Evolutionary conservation across 2,329 filamentous ascomycete genomes (phyloP), one percentile per base, ranked within the genome.

Genomic region (Apiospora kogelbergensis): DNA sequence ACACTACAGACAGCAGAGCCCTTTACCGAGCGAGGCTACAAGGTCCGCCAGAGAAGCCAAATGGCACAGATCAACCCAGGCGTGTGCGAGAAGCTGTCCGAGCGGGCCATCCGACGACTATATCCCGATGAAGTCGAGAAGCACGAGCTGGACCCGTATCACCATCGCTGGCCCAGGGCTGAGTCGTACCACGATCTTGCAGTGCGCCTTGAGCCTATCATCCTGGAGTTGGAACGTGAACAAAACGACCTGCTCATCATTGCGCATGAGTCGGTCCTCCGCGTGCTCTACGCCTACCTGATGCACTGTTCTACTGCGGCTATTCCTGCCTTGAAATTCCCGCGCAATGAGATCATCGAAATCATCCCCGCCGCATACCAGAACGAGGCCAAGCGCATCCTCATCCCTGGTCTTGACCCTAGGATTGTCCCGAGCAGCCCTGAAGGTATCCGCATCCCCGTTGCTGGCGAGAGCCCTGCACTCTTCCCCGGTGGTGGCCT

Each of bases 141-240:
- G 82, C 96, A 99, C 80, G 93, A 97, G 73, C 84, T 92, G 66
- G 96, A 99, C 79, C 96, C 96, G 0, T 99, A 99, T 76, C 96
- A 99, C 77, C 96, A 99, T 80, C 89, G 96, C 46, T 99, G 98
- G 78, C 96, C 96, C 9, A 88, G 96, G 71, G 95, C 95, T 70
- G 96, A 99, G 93, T 98, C 95, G 10, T 99, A 99, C 80, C 96
- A 99, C 79, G 96, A 99, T 77, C 90, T 99, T 57, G 96, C 96
- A n/a, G 96, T 99, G 70, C 93, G 96, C 26, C 89, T 99, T 63
- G 96, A 99, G 79, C 97, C 96, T 48, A 97, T 99, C 76, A 99
- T 99, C 77, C 88, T 99, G 40, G 96, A 99, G 79, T 88, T 99
- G 17, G 96, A 99, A 83, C 91, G 96, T 57, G 96, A 99, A 82